These are phyloP conservation scores for Solanum lignicaule DNA, from an alignment of 257 asterid species.

Conservation along the genomic window DNA sequence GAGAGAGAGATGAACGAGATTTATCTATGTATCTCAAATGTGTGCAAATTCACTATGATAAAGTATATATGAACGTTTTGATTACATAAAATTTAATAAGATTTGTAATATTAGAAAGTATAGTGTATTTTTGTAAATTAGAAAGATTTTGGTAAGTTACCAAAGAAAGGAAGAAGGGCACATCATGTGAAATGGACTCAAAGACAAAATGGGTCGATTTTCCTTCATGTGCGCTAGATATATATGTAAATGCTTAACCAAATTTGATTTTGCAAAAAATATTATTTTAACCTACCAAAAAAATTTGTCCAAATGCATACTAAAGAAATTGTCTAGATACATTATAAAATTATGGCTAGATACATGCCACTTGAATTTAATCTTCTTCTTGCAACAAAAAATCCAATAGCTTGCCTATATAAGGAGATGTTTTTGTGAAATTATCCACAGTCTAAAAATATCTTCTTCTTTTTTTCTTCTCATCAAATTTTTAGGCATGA, in stretches of 20 bases:
- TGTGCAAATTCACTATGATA: no score
- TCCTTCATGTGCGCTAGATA: not conserved
- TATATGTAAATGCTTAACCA: not conserved
- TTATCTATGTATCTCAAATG: no score
- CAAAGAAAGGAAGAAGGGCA: not conserved
- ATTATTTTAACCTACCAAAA: not conserved
- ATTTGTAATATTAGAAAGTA: no score
- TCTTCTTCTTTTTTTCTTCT: not conserved
- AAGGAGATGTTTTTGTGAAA: not conserved
- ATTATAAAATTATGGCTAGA: not conserved
- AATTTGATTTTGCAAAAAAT: not conserved
- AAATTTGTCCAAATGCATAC: not conserved
- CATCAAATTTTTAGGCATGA: not conserved
- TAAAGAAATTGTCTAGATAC: not conserved
- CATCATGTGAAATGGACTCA: not conserved
- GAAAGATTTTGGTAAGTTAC: not conserved
- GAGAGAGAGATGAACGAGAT: no score
- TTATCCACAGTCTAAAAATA: not conserved
- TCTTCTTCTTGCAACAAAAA: not conserved
- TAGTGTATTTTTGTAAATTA: no score
- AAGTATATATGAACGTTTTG: accelerated
- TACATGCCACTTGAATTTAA: not conserved
- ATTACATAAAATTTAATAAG: no score
- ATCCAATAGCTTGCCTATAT: not conserved
- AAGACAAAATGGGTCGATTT: not conserved